Percentiles rank a stretch among this genome's conserved stretches.
Evolutionary conservation across 768 basidiomycete genomes (phyloP).

Genomic region (Cantharellus anzutake): DNA sequence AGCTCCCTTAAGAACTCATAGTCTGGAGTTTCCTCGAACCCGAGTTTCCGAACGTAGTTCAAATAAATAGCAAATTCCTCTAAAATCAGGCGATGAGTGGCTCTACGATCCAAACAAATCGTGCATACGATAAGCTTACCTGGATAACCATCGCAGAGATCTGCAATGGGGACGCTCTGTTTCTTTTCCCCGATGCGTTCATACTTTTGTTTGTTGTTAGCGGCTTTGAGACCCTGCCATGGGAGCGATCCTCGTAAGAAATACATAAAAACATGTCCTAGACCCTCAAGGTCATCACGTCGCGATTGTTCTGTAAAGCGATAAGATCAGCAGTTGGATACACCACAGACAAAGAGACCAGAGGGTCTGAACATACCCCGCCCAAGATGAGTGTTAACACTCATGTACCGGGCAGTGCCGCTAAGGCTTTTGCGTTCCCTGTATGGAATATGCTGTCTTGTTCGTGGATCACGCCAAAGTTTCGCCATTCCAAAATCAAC

Average conservation of each 20-base stretch:
- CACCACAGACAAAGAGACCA: constrained; percentile 2
- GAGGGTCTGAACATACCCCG: constrained; percentile 38
- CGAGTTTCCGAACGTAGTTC: constrained; percentile 97
- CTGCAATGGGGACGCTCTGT: constrained; percentile 78
- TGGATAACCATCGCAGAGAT: constrained; percentile 93
- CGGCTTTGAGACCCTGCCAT: constrained; percentile 95
- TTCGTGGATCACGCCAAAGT: constrained; percentile 97
- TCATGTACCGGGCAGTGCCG: constrained; percentile 98
- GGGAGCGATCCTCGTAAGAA: constrained; percentile 91
- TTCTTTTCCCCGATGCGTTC: constrained; percentile 99
- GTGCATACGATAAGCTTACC: constrained; percentile 28
- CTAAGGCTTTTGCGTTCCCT: constrained; percentile 93
- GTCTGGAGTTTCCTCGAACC: constrained; percentile 93
- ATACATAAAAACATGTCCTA: constrained; percentile 99
- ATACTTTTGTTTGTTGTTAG: constrained; percentile 99
- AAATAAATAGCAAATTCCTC: constrained; percentile 98
- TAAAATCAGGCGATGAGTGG: constrained; percentile 15
- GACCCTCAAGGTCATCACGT: constrained; percentile 87
- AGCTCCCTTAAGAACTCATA: constrained; percentile 95
- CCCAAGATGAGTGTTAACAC: constrained; percentile 96
- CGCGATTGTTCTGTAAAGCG: constrained; percentile 61
- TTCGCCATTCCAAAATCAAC: constrained; percentile 99
- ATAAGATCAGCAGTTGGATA: constrained; percentile 3
- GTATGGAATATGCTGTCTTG: constrained; percentile 98
- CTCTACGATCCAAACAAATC: not conserved